phyloP scores from a whole-genome alignment of 2,329 filamentous ascomycete species.

The Cladophialophora psammophila region DNA sequence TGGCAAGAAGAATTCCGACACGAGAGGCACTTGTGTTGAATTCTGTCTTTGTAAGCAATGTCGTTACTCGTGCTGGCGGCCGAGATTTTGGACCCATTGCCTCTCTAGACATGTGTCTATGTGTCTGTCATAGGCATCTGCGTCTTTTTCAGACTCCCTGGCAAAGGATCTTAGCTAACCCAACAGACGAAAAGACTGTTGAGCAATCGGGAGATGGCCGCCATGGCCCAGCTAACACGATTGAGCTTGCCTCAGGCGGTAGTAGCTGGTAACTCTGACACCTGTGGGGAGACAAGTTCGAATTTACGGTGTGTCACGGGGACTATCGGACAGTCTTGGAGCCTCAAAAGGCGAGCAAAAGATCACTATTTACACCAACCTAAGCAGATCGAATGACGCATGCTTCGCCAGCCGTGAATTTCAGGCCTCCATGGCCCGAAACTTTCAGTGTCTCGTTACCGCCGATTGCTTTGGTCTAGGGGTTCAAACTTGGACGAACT shows the following conservation, averaged over 20 bases:
- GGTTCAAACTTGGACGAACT: not conserved
- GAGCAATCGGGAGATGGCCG: not conserved
- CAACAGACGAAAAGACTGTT: not conserved
- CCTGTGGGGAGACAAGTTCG: not conserved
- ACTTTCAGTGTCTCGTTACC: not conserved
- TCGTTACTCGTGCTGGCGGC: not conserved
- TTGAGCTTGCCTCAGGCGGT: constrained; percentile 10
- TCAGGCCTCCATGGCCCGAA: constrained; percentile 19
- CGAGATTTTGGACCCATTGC: not conserved
- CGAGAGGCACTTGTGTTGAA: not conserved
- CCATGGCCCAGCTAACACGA: not conserved
- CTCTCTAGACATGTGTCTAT: not conserved
- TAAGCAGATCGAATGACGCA: constrained; percentile 18
- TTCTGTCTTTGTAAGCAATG: not conserved
- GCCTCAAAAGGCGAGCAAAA: constrained; percentile 9
- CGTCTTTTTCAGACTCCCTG: not conserved
- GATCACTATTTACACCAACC: not conserved
- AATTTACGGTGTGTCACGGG: constrained; percentile 7
- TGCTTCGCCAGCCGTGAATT: constrained; percentile 4
- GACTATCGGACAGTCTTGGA: constrained; percentile 9
- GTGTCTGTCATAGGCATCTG: constrained; percentile 2
- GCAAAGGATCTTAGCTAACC: constrained; percentile 9
- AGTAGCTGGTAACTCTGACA: constrained; percentile 8
- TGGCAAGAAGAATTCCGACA: not conserved
- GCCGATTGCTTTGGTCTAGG: not conserved